phyloP scores from a whole-genome alignment of 441 rosid species.

The Gossypium davidsonii region DNA sequence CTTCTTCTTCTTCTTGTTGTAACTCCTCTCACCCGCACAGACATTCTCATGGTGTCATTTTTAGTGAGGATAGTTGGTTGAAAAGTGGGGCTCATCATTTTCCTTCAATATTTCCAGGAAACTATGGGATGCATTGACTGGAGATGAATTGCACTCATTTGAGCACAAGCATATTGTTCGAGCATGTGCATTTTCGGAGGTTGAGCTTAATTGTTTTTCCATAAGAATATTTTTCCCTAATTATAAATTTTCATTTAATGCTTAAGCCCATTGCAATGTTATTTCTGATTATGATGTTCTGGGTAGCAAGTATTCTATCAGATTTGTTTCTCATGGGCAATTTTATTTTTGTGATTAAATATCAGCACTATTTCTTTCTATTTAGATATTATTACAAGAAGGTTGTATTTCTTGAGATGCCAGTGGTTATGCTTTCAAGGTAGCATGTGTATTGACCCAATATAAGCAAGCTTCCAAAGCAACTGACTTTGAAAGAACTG shows the following conservation, averaged over 20 bases:
- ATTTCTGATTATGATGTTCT: background rate
- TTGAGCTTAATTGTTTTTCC: constrained; percentile 16
- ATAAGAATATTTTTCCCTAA: background rate
- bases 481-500: background rate
- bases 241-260: background rate
- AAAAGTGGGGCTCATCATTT: constrained; percentile 3
- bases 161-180: constrained; percentile 96
- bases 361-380: background rate
- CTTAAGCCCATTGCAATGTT: background rate
- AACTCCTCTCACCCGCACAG: background rate
- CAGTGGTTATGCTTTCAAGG: background rate
- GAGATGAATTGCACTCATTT: constrained; percentile 85
- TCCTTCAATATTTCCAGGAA: constrained; percentile 45
- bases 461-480: background rate
- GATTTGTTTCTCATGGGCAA: background rate
- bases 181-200: constrained; percentile 93
- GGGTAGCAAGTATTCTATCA: background rate
- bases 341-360: background rate
- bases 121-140: constrained; percentile 93
- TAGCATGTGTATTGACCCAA: background rate
- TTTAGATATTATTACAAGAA: background rate
- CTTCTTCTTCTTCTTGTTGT: background rate
- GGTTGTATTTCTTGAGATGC: background rate
- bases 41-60: background rate
- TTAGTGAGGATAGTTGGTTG: background rate